Evolutionary conservation across 2,329 filamentous ascomycete genomes (phyloP), one percentile per base, ranked within the genome.

Genomic region (Xylaria sp.): DNA sequence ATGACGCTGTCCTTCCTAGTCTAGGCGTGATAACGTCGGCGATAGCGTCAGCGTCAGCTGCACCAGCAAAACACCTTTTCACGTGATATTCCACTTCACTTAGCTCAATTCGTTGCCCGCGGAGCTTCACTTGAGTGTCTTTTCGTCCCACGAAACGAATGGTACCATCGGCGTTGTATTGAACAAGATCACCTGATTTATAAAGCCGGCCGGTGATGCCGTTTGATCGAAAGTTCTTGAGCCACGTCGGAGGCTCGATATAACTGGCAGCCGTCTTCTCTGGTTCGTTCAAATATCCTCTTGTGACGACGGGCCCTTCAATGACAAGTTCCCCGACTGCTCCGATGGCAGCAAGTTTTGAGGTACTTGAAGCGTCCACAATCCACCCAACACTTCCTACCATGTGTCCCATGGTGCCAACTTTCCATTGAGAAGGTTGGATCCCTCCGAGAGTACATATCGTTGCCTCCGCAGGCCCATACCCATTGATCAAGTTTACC

Each of bases 201-300:
- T 76, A 76, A 2, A 77, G 70, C 33, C 67, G 70, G 46, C 74
- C 73, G n/a, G 74, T 68, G 1, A 61, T 61, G 4, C 53, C 50
- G 11, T 73, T 65, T 66, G 72, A 72, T 47, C 73, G 53, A 1
- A 50, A 43, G 38, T 74, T 60, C 15, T 73, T 65, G 14, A 73
- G 57, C 65, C 65, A 67, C 5, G 12, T 4, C 6, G 65, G 84
- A 15, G 17, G 86, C 83, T 68, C 51, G 19, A 80, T 70, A 60
- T 80, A 81, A 1, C 70, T 60, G 4, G 69, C 69, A 1, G 69
- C 53, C 0, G 78, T 80, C 53, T 74, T 76, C 15, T 74, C 70
- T 0, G 73, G 72, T 19, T 78, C 74, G n/a, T 78, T 73, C 2
- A 80, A 67, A 57, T 82, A 82, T 19, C 75, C 78, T 15, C 73